Percentiles rank a stretch among this genome's conserved stretches.
Evolutionary conservation across 208 protist species (phyloP).

Genomic region (Leishmania gerbilli): DNA sequence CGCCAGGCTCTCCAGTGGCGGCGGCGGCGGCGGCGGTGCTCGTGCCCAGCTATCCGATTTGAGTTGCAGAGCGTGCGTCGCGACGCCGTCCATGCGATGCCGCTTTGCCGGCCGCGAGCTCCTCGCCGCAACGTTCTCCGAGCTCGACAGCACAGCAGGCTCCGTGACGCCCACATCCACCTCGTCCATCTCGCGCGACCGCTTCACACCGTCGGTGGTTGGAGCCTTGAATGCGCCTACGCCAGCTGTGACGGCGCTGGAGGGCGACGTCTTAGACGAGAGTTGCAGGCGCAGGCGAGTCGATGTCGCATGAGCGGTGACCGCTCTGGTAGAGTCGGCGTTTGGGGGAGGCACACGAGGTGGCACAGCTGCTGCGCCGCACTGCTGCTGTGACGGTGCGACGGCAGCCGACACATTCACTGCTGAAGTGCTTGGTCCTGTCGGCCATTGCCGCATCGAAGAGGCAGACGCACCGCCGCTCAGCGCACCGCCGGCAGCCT

Average conservation of each 20-base stretch:
- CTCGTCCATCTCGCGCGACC: not conserved
- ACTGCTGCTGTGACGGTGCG: not conserved
- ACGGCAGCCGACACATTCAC: not conserved
- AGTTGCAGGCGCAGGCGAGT: slow-evolving; percentile 12
- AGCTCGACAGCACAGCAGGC: not conserved
- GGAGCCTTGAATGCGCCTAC: not conserved
- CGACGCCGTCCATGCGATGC: not conserved
- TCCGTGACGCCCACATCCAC: not conserved
- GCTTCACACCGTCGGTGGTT: not conserved
- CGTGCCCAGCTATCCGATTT: not conserved
- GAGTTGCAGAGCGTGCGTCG: not conserved
- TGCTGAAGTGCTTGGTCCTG: not conserved
- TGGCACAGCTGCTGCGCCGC: not conserved
- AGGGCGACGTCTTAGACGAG: not conserved
- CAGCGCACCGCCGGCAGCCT: not conserved
- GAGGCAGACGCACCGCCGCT: not conserved
- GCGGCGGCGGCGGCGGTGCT: not conserved
- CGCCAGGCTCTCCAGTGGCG: not conserved
- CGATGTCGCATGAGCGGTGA: not conserved
- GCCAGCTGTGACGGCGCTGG: not conserved
- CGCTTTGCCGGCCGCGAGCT: not conserved
- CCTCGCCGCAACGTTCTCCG: not conserved
- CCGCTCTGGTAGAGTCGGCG: not conserved
- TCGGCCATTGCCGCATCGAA: not conserved
- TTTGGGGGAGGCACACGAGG: not conserved